Evolutionary conservation across 2,329 filamentous ascomycete species (phyloP).

Genomic region (Alternaria brassicae): DNA sequence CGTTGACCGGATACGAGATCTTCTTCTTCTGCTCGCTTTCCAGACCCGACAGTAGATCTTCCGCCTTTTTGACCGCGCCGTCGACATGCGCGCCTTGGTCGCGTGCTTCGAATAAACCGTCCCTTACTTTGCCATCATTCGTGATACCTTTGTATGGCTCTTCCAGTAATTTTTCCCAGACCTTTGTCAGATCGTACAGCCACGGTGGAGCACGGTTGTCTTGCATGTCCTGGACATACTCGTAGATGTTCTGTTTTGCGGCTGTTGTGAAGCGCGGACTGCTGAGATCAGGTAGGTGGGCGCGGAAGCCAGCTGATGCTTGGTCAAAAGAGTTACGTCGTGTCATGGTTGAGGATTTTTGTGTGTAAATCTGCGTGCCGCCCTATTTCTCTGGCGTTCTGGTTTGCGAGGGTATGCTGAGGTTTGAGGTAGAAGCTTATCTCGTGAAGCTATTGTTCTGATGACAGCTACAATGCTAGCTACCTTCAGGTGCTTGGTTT

Average conservation of each 20-base stretch:
- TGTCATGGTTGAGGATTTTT: constrained; percentile 15
- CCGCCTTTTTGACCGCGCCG: constrained; percentile 61
- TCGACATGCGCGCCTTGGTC: constrained; percentile 70
- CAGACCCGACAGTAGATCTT: constrained; percentile 57
- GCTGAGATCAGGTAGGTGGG: constrained; percentile 68
- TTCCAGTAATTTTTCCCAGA: constrained; percentile 51
- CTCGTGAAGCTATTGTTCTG: neutral
- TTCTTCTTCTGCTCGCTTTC: constrained; percentile 58
- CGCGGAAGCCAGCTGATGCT: constrained; percentile 56
- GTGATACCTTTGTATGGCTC: constrained; percentile 77
- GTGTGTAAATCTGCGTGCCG: neutral
- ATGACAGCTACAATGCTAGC: neutral
- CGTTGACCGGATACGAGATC: constrained; percentile 69
- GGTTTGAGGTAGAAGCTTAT: neutral
- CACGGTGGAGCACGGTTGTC: constrained; percentile 67
- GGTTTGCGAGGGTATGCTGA: neutral
- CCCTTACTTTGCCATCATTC: constrained; percentile 66
- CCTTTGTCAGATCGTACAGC: constrained; percentile 57
- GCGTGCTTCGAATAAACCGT: constrained; percentile 64
- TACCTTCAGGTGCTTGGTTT: constrained; percentile 10
- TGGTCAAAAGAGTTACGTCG: constrained; percentile 35
- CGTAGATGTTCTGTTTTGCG: constrained; percentile 66
- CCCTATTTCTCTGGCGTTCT: neutral
- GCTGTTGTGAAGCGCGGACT: constrained; percentile 69
- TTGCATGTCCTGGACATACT: constrained; percentile 68